Evolutionary conservation across 257 asterid genomes (phyloP).

Genomic region (Forsythia viridissima): DNA sequence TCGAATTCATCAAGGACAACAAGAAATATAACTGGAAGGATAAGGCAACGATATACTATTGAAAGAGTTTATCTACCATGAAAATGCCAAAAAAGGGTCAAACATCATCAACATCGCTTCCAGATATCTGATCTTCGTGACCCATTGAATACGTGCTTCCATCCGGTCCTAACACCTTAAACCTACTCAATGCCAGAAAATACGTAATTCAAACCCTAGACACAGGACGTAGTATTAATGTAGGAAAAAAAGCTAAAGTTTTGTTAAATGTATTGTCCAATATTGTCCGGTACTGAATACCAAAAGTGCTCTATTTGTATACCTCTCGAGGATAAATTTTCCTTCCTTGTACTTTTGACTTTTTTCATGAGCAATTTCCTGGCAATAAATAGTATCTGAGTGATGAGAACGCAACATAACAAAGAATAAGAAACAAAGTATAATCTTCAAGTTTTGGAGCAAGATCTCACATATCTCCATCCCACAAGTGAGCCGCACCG

Average conservation of each 20-base stretch:
- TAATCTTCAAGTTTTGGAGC: neutral
- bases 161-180: slow-evolving; percentile 67
- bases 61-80: slow-evolving; percentile 4
- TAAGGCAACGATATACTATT: slow-evolving; percentile 24
- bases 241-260: neutral
- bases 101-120: slow-evolving; percentile 57
- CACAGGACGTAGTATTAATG: neutral
- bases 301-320: neutral
- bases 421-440: neutral
- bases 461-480: slow-evolving; percentile 74
- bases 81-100: slow-evolving; percentile 17
- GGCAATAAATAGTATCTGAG: slow-evolving; percentile 5
- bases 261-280: neutral
- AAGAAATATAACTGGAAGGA: neutral
- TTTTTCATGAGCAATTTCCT: slow-evolving; percentile 66
- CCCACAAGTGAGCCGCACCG: slow-evolving; percentile 80
- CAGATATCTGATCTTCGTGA: slow-evolving; percentile 45
- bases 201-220: neutral
- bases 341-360: slow-evolving; percentile 80
- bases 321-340: slow-evolving; percentile 82
- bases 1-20: neutral
- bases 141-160: slow-evolving; percentile 51
- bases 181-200: slow-evolving; percentile 40
- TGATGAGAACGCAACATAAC: neutral
- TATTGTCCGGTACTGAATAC: neutral